Conservation (phyloP, 345 rosid species). For the Bruguiera parviflora region DNA sequence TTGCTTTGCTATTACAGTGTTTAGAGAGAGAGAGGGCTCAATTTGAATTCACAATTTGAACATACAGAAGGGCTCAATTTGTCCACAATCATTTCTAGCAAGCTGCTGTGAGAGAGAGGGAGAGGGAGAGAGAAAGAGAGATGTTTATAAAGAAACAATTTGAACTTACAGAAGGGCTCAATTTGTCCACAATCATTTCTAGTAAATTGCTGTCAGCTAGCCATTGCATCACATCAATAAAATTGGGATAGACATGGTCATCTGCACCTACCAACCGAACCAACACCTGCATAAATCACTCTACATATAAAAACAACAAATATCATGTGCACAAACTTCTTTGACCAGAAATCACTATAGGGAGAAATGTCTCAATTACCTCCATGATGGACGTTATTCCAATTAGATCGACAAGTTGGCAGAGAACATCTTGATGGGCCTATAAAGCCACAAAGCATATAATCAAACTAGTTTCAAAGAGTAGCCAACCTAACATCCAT, state of each 20-base stretch:
- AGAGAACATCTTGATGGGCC: conserved; percentile 86
- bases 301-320: conserved; percentile 7
- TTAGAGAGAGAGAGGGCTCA: conserved; percentile 40
- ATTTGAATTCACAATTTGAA: conserved; percentile 34
- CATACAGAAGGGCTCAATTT: conserved; percentile 88
- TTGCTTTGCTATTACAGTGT: not conserved
- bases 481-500: not conserved
- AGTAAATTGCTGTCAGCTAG: conserved; percentile 82
- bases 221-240: conserved; percentile 99
- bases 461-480: not conserved
- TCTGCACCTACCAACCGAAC: conserved; percentile 96
- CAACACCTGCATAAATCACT: conserved; percentile 58
- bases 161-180: conserved; percentile 80
- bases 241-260: conserved; percentile 92
- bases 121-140: not conserved
- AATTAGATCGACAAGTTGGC: conserved; percentile 88
- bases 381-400: conserved; percentile 99
- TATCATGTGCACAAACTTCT: not conserved
- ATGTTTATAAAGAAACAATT: not conserved
- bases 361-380: conserved; percentile 39
- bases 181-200: conserved; percentile 94
- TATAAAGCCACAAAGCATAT: conserved; percentile 22
- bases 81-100: conserved; percentile 93
- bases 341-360: conserved; percentile 10
- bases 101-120: conserved; percentile 38